Evolutionary conservation across 306 rosid genomes (phyloP), one percentile per base, ranked within the genome.

Genomic region (Vachellia pachyceras): DNA sequence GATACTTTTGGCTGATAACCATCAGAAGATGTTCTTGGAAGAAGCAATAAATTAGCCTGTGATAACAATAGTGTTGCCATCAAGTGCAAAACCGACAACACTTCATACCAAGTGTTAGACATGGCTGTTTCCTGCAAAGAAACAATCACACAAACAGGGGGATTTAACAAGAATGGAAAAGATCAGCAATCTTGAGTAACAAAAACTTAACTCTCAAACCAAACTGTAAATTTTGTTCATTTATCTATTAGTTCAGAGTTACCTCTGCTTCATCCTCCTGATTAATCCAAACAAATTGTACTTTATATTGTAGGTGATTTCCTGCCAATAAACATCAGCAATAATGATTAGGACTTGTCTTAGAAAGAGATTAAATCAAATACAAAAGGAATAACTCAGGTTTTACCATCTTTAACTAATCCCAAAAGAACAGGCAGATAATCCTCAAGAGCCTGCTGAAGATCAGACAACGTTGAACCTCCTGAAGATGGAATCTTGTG

Each of bases 181-280:
- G 60, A 36, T 66, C 77, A 78, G 75, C 79, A 73, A 69, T 78
- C 85, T 69, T 68, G 45, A 20, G 67, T 37, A 76, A 79, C 22
- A 33, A 80, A 35, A n/a, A 58, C 82, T 78, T 73, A 69, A 76
- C 77, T 39, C 82, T 54, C 79, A 61, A 80, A 72, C 25, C 64
- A 70, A 68, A 73, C 58, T 11, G 41, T 14, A 40, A 18, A 20
- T 41, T 68, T 25, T 25, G 5, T 40, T n/a, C 35, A n/a, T 68
- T 20, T 68, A 40, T 68, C 35, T 68, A 41, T 9, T 40, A 41
- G 37, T 29, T 5, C 49, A 57, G 69, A 79, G 9, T 73, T 55
- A 93, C 99, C 98, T 95, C 98, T 75, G 88, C 87, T 8, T 93
- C 97, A 81, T 95, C 99, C 84, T 95, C 99, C 86, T 95, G 97